Evolutionary conservation across 1,284 basidiomycete genomes (phyloP), one percentile per base, ranked within the genome.

Genomic region (Athelia psychrophila): DNA sequence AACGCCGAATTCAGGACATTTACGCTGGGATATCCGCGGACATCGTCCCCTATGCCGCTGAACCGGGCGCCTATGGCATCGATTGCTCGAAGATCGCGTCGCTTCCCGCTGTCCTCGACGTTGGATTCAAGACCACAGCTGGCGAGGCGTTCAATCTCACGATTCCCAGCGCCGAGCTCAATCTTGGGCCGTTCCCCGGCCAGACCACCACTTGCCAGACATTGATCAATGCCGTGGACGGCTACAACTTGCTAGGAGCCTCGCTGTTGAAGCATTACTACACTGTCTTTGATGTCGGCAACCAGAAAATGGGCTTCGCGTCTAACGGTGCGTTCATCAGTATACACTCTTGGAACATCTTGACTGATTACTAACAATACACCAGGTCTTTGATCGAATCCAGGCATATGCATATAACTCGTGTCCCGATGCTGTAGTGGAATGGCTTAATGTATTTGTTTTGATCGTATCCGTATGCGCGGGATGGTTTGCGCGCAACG

Each of bases 261-360:
- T 78, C 76, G 56, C 54, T 81, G 48, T 64, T 81, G 54, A 80
- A 81, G 64, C 80, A 81, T 58, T 81, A 79, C 55, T 81, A 80
- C 58, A 80, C 74, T 55, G 74, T 79, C 16, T 81, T 76, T 77
- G 79, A 81, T 61, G 65, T 81, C 30, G 75, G 71, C 47, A 63
- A 63, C 13, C 68, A 72, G 55, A 65, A 75, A 23, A 64, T 81
- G 62, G 79, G 79, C 3, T 81, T 83, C 54, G 78, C 79, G 33
- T 66, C 73, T 8, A 65, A 62, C 46, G 64, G 66, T 66, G 33
- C n/a, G 25, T n/a, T n/a, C n/a, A n/a, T 27, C 27, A 30, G 13
- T 6, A 30, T 30, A 13, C n/a, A 30, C 27, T 13, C 27, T 30
- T 13, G 27, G 13, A 13, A n/a, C n/a, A n/a, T n/a, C n/a, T n/a